Evolutionary conservation across 202 grass and related monocot species (phyloP).

Genomic region (Panicum hallii): DNA sequence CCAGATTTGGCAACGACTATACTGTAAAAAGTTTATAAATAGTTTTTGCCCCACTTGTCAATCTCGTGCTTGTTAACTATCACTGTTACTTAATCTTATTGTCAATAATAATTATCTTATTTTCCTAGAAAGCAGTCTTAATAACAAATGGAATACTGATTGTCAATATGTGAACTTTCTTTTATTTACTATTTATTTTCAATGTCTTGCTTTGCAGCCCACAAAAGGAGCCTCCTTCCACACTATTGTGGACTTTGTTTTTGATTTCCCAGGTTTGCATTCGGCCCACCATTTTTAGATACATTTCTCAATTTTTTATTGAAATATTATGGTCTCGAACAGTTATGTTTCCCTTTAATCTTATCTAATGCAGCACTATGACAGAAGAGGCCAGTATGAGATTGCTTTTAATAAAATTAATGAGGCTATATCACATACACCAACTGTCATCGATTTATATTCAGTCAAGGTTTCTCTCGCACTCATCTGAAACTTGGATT

Average conservation of each 20-base stretch:
- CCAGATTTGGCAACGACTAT: conserved; percentile 10
- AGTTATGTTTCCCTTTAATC: conserved; percentile 26
- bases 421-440: conserved; percentile 92
- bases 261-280: conserved; percentile 91
- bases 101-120: not conserved
- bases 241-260: conserved; percentile 92
- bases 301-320: not conserved
- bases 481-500: conserved; percentile 16
- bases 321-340: conserved; percentile 35
- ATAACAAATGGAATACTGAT: not conserved
- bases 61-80: not conserved
- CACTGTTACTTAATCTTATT: conserved; percentile 9
- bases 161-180: not conserved
- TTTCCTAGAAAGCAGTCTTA: not conserved
- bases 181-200: conserved; percentile 32
- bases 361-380: conserved; percentile 85
- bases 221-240: conserved; percentile 91
- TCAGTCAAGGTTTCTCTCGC: conserved; percentile 76
- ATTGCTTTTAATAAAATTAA: conserved; percentile 89
- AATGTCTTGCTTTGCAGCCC: conserved; percentile 54
- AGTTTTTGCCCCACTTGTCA: conserved; percentile 14
- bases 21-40: conserved; percentile 8
- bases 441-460: conserved; percentile 98
- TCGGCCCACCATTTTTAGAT: conserved; percentile 48
- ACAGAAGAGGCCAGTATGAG: conserved; percentile 83